Percentiles rank a stretch among this genome's conserved stretches.
Conservation (phyloP, 305 asterid species). For the Fraxinus sp. region DNA sequence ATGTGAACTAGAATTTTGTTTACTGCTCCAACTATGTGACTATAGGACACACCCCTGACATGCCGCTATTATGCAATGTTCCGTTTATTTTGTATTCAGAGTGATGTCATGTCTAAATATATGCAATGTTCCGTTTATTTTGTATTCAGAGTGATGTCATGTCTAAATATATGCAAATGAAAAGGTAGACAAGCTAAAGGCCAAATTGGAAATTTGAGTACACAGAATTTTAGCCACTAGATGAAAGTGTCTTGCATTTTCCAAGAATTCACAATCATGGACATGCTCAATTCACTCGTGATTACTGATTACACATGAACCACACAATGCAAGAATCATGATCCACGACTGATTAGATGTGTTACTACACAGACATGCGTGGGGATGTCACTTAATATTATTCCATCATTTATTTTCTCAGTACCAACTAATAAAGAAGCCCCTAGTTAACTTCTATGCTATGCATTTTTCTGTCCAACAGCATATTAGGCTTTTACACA, state of each 20-base stretch:
- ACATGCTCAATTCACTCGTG: background rate
- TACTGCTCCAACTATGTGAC: background rate
- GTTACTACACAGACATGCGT: background rate
- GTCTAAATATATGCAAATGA: background rate
- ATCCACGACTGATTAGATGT: background rate
- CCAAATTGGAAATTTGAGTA: slow-evolving; percentile 9
- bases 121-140: too few species aligned
- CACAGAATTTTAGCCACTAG: background rate
- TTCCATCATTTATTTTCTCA: slow-evolving; percentile 3
- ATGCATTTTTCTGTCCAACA: background rate
- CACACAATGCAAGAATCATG: background rate
- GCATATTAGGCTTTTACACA: background rate
- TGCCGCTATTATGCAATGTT: slow-evolving; percentile 5
- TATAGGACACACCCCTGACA: background rate
- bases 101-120: too few species aligned
- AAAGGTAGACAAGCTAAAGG: background rate
- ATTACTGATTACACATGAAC: background rate
- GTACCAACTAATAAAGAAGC: background rate
- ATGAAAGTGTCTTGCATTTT: background rate
- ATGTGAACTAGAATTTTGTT: slow-evolving; percentile 1
- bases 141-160: too few species aligned
- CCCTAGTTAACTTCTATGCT: background rate
- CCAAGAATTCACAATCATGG: background rate
- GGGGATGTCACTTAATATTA: background rate
- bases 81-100: slow-evolving; percentile 1